Evolutionary conservation across 768 basidiomycete species (phyloP), one percentile per base, ranked within the genome.

Genomic region (Nevesoporus exiguus): DNA sequence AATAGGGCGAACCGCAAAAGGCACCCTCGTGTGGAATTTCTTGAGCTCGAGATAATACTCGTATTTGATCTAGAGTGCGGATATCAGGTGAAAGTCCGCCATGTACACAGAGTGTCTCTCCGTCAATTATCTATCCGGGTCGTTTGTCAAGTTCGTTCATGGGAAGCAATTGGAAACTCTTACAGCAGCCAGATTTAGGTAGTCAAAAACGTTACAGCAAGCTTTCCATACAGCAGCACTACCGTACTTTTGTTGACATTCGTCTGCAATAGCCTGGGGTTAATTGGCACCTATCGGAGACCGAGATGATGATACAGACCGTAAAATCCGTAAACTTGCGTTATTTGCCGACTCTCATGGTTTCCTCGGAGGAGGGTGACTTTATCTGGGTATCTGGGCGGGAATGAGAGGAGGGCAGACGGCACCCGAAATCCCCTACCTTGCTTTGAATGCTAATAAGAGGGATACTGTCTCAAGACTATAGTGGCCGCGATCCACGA

Each of bases 21-120:
- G 95, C 89, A n/a, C 96, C 96, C 68, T 98, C 96, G 69, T 98
- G 96, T 2, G 95, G 96, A 43, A 98, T 96, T 70, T 98, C 96
- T 65, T 98, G 94, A n/a, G 93, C 91, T 51, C 96, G 79, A 3
- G 93, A 90, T 40, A 98, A 76, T 6, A 95, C 91, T 7, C 96
- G 81, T 58, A 98, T 90, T 68, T 97, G 94, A 69, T 98, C 96
- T 6, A 98, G 75, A 2, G 96, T 96, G 41, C 93, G 82, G 52
- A 98, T 94, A 66, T 98, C 95, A 0, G 96, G 96, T 8, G 93
- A 97, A 2, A 98, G 80, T 3, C 96, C 96, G 11, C 96, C 96
- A 60, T 98, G 96, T 1, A 98, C 95, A 61, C 96, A 98, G 8
- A 98, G 77, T 0, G 88, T 88, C 60, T 86, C 83, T 37, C 93